Percentiles rank a stretch among this genome's conserved stretches.
These are phyloP conservation scores for Kregervanrija pseudodelftensis DNA, from an alignment of 805 yeast genomes.

Conservation along the genomic window DNA sequence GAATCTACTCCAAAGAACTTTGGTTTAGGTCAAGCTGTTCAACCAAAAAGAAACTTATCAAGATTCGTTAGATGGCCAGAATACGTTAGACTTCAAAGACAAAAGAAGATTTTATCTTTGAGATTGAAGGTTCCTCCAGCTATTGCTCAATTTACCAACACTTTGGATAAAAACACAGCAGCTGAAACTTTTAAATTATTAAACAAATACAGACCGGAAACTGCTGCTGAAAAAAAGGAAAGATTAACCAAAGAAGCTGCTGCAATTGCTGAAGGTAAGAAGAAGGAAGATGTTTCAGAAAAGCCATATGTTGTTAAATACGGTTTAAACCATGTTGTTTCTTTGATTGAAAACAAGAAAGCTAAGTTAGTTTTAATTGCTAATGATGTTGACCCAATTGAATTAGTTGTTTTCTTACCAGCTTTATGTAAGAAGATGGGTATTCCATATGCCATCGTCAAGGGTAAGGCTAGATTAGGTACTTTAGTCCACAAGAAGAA, in stretches of 20 bases:
- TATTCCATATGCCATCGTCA: slow-evolving; percentile 96
- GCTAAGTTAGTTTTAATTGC: slow-evolving; percentile 96
- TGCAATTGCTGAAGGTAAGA: slow-evolving; percentile 96
- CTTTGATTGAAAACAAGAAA: slow-evolving; percentile 96
- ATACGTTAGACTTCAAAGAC: slow-evolving; percentile 97
- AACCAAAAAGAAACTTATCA: slow-evolving; percentile 91
- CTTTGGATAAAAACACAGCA: slow-evolving; percentile 98
- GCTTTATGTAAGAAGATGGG: slow-evolving; percentile 99
- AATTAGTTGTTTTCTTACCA: slow-evolving; percentile 94
- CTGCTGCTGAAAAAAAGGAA: slow-evolving; percentile 95
- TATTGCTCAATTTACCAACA: slow-evolving; percentile 91
- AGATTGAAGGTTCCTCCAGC: slow-evolving; percentile 99
- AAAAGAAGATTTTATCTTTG: slow-evolving; percentile 89
- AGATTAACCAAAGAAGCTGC: slow-evolving; percentile 98
- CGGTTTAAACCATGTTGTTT: slow-evolving; percentile 99
- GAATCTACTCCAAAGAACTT: slow-evolving; percentile 87
- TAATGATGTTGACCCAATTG: slow-evolving; percentile 98
- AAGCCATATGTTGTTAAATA: slow-evolving; percentile 96
- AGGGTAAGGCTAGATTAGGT: slow-evolving; percentile 98
- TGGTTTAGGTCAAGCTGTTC: slow-evolving; percentile 95
- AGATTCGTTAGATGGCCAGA: slow-evolving; percentile 99
- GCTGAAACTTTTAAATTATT: slow-evolving; percentile 93
- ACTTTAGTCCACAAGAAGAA: slow-evolving; percentile 96
- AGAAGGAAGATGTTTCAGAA: slow-evolving; percentile 92
- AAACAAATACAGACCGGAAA: slow-evolving; percentile 99